Percentiles rank a stretch among this genome's conserved stretches.
phyloP scores from a whole-genome alignment of 306 rosid species.

The Malus orientalis region DNA sequence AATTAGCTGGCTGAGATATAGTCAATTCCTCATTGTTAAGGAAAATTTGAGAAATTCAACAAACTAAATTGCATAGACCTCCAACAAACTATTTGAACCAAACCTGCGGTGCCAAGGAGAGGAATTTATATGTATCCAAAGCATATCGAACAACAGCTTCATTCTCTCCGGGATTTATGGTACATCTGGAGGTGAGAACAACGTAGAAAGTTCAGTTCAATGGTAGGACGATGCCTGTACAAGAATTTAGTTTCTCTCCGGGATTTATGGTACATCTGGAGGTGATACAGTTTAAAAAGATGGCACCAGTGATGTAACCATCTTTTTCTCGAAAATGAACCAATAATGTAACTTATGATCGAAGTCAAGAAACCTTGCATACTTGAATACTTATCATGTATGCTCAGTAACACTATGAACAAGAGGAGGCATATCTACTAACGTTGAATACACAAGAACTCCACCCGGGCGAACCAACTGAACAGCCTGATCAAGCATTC shows the following conservation, averaged over 20 bases:
- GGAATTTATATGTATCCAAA: conserved; percentile 69
- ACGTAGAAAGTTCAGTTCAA: conserved; percentile 10
- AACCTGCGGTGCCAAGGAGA: conserved; percentile 84
- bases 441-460: conserved; percentile 90
- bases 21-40: neutral
- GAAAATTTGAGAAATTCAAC: neutral
- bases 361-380: too few relatives aligned
- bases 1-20: neutral
- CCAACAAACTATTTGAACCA: conserved; percentile 6
- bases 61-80: neutral
- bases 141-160: conserved; percentile 94
- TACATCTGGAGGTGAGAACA: conserved; percentile 47
- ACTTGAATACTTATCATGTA: too few relatives aligned
- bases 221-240: neutral
- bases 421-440: conserved; percentile 28
- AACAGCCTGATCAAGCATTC: conserved; percentile 91
- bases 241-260: neutral
- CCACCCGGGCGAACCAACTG: conserved; percentile 82
- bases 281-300: neutral
- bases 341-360: neutral
- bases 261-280: too few relatives aligned
- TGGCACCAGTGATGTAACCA: neutral
- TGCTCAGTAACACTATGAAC: neutral
- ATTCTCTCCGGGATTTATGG: conserved; percentile 97
- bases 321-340: neutral